Evolutionary conservation across 202 grass and related monocot species (phyloP), one percentile per base, ranked within the genome.

Genomic region (Musa balbisiana): DNA sequence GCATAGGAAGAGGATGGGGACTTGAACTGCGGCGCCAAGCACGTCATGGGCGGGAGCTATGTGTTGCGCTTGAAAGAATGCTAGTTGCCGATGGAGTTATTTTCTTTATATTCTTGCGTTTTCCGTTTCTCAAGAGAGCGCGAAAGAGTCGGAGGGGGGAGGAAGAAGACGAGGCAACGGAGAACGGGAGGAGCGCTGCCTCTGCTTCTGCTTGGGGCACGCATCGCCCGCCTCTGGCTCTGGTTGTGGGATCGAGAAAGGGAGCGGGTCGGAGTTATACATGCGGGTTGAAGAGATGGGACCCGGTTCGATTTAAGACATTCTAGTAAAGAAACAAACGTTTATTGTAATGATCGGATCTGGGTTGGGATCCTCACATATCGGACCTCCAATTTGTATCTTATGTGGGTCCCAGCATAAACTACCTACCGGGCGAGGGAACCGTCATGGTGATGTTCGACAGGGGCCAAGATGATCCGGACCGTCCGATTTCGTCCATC

Each of bases 11-110:
- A 71, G 26, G 82, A 78, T 12, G 76, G 84, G 82, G 85, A 87
- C 80, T 71, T 78, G 64, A 90, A 90, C 69, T 87, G 88, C 51
- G 82, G 85, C 16, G 80, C 88, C 19, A 90, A 83, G 68, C 82
- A 90, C 72, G 82, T 62, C 88, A 87, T 90, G 22, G 1, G 23
- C 24, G 67, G 67, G 33, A 43, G 33, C 33, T 43, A 43, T 43
- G 33, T 43, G 33, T 43, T 43, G 33, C 33, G 33, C 33, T 43
- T 43, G 33, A 43, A 43, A 49, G 33, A 20, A 8, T 2, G 9
- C 3, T 0, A 11, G 13, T 11, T 27, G 15, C 63, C 8, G 14
- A n/a, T 13, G 67, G 2, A 11, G 43, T 51, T 70, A 70, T 51
- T 17, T 49, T 70, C 25, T 14, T 51, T 51, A 8, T 3, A 51